Percentiles rank a stretch among this genome's conserved stretches.
Evolutionary conservation across 2,329 filamentous ascomycete species (phyloP).

Genomic region (Colletotrichum chrysophilum): DNA sequence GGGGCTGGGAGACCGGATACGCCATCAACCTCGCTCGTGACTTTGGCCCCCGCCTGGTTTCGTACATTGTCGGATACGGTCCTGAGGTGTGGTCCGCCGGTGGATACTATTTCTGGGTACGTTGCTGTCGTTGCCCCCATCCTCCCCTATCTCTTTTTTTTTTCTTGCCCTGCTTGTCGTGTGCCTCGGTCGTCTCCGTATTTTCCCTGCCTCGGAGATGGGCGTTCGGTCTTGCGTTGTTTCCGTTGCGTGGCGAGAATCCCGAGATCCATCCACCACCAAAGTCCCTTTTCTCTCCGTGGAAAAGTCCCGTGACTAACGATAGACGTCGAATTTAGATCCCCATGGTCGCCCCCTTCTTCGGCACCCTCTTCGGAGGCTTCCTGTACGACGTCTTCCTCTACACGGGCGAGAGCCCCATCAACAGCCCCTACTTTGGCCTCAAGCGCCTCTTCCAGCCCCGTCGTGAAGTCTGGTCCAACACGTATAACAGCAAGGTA

Average conservation of each 20-base stretch:
- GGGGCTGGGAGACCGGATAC: slow-evolving; percentile 79
- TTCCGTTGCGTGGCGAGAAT: background rate
- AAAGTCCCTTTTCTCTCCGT: background rate
- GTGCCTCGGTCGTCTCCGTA: background rate
- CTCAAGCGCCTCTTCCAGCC: slow-evolving; percentile 54
- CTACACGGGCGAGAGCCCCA: slow-evolving; percentile 72
- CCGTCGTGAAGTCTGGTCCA: slow-evolving; percentile 35
- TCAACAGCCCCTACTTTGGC: slow-evolving; percentile 72
- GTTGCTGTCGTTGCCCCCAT: slow-evolving; percentile 14
- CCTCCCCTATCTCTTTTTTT: background rate
- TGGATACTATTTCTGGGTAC: slow-evolving; percentile 75
- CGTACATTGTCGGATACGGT: slow-evolving; percentile 72
- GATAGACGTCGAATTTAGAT: slow-evolving; percentile 48
- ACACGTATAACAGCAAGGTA: slow-evolving; percentile 18
- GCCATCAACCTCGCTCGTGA: slow-evolving; percentile 78
- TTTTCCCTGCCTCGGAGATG: background rate
- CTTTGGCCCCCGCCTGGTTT: slow-evolving; percentile 71
- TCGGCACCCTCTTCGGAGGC: slow-evolving; percentile 67
- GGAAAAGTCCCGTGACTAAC: slow-evolving; percentile 1
- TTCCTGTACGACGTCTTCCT: slow-evolving; percentile 72
- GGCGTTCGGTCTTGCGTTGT: background rate
- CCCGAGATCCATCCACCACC: background rate
- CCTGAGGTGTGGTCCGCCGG: slow-evolving; percentile 70
- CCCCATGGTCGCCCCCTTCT: slow-evolving; percentile 74
- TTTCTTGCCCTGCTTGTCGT: background rate